A percentile compares a stretch with the other conserved stretches of the same genome.
Evolutionary conservation across 148 eudicot genomes (phyloP).

Genomic region (Vaccinium corymbosum): DNA sequence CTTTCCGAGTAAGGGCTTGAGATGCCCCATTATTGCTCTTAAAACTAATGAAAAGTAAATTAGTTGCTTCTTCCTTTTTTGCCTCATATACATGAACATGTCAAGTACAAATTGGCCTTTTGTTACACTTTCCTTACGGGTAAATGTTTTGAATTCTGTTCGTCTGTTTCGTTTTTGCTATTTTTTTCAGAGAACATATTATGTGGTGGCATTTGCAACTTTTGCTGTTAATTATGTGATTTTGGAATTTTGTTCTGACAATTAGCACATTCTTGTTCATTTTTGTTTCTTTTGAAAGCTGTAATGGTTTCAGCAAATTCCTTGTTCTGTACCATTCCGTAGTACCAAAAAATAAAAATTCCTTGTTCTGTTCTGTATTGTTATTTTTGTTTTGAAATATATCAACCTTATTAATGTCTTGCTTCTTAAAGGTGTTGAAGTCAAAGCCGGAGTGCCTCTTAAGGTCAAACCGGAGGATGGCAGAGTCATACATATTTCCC

Average conservation of each 20-base stretch:
- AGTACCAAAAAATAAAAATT: neutral
- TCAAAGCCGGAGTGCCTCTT: constrained; percentile 51
- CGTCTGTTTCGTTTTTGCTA: neutral
- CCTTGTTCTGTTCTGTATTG: neutral
- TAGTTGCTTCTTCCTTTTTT: neutral
- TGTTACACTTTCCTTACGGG: neutral
- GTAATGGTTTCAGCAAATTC: neutral
- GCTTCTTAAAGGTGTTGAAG: constrained; percentile 57
- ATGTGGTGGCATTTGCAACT: neutral
- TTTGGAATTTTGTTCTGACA: neutral
- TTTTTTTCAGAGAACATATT: neutral
- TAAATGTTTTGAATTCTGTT: neutral
- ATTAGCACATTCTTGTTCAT: neutral
- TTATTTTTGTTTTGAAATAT: neutral
- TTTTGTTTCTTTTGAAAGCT: neutral
- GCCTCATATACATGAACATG: neutral
- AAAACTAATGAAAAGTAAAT: neutral
- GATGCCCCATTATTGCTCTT: neutral
- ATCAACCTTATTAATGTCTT: neutral
- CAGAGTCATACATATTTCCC: constrained; percentile 56
- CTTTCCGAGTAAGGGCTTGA: neutral
- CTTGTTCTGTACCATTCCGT: neutral
- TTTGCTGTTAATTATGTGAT: neutral
- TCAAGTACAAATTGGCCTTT: neutral
- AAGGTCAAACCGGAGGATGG: constrained; percentile 35